Evolutionary conservation across 768 basidiomycete species (phyloP), one percentile per base, ranked within the genome.

Genomic region (Lentinula edodes): DNA sequence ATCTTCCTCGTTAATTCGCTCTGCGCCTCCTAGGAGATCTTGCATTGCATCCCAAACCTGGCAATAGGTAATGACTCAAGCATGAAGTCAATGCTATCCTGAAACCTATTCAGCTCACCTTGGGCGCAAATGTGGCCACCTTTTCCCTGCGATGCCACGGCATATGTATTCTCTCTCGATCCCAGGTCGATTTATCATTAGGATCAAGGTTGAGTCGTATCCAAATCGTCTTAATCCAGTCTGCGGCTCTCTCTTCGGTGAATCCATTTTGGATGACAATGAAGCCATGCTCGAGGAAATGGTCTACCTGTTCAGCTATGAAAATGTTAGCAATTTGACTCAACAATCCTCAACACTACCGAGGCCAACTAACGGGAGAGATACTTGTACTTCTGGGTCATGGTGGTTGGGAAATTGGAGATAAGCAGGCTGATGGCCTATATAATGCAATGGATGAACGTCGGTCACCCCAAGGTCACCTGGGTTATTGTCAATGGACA

Each of bases 11-110:
- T 83, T 75, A 62, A 87, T 80, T 43, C 85, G 76, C 4, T 83
- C 84, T 67, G 81, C 83, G 5, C 83, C 84, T 12, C 84, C 86
- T 12, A 86, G 74, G 18, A 87, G 73, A 61, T 86, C 85, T 61
- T 78, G 77, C 51, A 88, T 88, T 9, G 84, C 83, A 18, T 74
- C 78, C 84, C 84, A 87, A 23, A 82, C 83, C 80, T 82, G 41
- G 20, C 38, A 23, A 46, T 34, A 43, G 39, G 56, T 13, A 52
- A 28, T 28, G 28, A 28, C 23, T n/a, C 18, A n/a, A 42, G 20
- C 1, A 58, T 52, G 34, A 38, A 52, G 28, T 34, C 13, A 32
- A 7, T 23, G 9, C n/a, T 20, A 42, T 9, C 28, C 3, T 36
- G 45, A 43, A 9, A 20, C 8, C 9, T 23, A 48, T 18, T n/a